Base-by-base conservation (phyloP, 306 rosid genomes). In the Phaseolus lunatus region DNA sequence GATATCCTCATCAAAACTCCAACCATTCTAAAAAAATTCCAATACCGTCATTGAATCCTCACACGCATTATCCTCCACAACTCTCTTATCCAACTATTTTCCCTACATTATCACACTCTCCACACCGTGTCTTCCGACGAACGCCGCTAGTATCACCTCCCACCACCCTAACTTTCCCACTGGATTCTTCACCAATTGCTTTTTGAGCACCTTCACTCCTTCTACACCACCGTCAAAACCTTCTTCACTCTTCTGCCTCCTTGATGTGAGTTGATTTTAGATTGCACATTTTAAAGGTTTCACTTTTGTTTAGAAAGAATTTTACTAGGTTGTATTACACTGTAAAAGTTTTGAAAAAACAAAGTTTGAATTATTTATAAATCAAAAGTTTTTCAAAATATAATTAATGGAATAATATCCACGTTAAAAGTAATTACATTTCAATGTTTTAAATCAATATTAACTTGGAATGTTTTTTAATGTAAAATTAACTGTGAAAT, bases 151-250 rank as follows among this genome's bases (percentile, higher is more conserved):
- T 1, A 95, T 90, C 20, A 84, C 88, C 79, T 92, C 98, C 98
- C 98, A 92, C 62, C 97, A 76, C 78, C 91, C 85, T 19, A 92
- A 95, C 79, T 88, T 92, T 84, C 98, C 98, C 26, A 82, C 92
- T 1, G 98, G 97, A 39, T 92, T 72, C 84, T 95, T 95, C 86
- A 27, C 7, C 77, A 95, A 61, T 77, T 92, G 98, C 84, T 92
- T 95, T 90, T 84, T 95, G 83, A 95, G 74, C 57, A 92, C 13
- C 87, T 83, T 95, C 15, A 85, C 66, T 88, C 95, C 78, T 52
- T 87, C 89, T 87, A 92, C 75, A 43, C 81, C 29, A 48, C 52
- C 5, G 18, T 19, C 41, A 43, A 50, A 7, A 75, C 87, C 64
- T 84, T 66, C 41, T 7, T 79, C 73, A 26, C 12, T 82, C 29